Percentiles rank a stretch among this genome's conserved stretches.
Conservation (phyloP, 306 rosid species). For the Casuarina equisetifolia region DNA sequence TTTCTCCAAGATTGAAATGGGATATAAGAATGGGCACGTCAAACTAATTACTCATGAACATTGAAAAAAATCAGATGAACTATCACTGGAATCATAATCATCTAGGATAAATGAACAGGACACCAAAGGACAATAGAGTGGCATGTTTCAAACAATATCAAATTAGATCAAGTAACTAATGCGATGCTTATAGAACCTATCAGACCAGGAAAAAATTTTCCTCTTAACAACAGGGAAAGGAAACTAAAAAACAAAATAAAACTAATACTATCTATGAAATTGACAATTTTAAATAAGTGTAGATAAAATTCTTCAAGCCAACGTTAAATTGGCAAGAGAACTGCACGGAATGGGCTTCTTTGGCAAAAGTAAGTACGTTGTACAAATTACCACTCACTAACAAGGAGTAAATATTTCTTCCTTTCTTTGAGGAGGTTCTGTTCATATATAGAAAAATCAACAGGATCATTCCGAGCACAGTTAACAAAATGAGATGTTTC, state of each 20-base stretch:
- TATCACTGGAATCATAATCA: not conserved
- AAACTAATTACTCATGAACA: constrained; percentile 18
- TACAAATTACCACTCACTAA: not conserved
- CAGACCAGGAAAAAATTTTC: not conserved
- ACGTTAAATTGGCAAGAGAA: not conserved
- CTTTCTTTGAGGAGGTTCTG: not conserved
- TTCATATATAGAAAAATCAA: not conserved
- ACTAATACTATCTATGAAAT: not conserved
- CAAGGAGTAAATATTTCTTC: not conserved
- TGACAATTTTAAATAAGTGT: not conserved
- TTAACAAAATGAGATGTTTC: not conserved
- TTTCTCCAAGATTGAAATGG: not conserved
- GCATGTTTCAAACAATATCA: not conserved
- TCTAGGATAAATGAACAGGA: not conserved
- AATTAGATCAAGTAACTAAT: not conserved
- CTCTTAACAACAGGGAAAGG: not conserved
- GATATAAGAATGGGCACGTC: not conserved
- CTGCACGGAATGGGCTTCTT: not conserved
- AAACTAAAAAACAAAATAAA: not conserved
- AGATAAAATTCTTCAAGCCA: not conserved
- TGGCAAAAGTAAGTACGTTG: not conserved
- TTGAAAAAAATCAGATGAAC: not conserved
- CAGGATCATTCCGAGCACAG: not conserved
- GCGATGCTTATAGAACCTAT: not conserved
- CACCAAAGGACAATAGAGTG: not conserved